phyloP scores from a whole-genome alignment of 1,284 basidiomycete genomes.

The Bjerkandera adusta region DNA sequence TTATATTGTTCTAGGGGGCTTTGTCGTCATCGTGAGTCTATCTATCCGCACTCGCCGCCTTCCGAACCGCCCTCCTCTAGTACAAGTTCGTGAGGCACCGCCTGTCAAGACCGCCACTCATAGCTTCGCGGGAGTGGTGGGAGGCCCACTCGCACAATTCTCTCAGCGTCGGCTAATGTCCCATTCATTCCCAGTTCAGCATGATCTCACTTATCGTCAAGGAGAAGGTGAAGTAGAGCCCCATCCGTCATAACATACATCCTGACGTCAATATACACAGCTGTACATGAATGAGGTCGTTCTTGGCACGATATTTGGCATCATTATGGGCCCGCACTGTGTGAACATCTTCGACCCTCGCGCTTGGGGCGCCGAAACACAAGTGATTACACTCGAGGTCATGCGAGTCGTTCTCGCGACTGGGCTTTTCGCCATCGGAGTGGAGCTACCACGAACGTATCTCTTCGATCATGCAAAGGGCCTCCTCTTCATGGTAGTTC shows the following conservation, averaged over 20 bases:
- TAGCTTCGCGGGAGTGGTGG: background rate
- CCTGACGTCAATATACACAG: no score
- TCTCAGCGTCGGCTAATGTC: background rate
- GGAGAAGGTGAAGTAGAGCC: slow-evolving; percentile 54
- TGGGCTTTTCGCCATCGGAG: slow-evolving; percentile 72
- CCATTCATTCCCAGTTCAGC: no score
- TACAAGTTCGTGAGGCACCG: no score
- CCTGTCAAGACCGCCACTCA: background rate
- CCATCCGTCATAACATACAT: slow-evolving; percentile 3
- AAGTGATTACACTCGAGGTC: slow-evolving; percentile 75
- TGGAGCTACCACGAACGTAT: slow-evolving; percentile 69
- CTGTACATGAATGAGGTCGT: slow-evolving; percentile 92
- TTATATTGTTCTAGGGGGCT: slow-evolving; percentile 80
- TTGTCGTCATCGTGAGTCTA: slow-evolving; percentile 59
- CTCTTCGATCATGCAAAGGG: slow-evolving; percentile 60
- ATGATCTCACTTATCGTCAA: slow-evolving; percentile 81
- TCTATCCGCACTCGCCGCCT: no score
- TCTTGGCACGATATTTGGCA: slow-evolving; percentile 79
- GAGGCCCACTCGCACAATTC: slow-evolving; percentile 5
- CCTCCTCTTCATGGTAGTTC: slow-evolving; percentile 64
- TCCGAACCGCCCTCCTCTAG: slow-evolving; percentile 1
- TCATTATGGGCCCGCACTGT: slow-evolving; percentile 72
- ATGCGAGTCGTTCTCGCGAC: slow-evolving; percentile 69
- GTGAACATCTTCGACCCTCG: slow-evolving; percentile 79
- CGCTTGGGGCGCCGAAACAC: slow-evolving; percentile 58